Evolutionary conservation across 2,329 filamentous ascomycete genomes (phyloP).

Genomic region (Laburnicola sp.): DNA sequence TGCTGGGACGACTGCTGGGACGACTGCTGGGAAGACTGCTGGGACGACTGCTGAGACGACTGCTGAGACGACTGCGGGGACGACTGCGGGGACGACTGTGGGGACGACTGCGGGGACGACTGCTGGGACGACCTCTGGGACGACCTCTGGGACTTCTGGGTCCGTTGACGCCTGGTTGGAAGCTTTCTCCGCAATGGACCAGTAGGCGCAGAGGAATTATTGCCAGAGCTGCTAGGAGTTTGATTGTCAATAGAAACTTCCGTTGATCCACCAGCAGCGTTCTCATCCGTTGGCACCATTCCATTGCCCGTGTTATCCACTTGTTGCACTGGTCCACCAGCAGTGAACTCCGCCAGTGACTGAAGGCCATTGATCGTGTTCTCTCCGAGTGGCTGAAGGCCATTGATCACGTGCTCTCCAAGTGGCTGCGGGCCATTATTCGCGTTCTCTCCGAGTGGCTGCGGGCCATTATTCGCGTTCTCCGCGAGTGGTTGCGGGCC

Average conservation of each 20-base stretch:
- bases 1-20: constrained; percentile 21
- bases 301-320: too few species aligned
- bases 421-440: too few species aligned
- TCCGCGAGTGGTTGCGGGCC: too few species aligned
- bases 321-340: too few species aligned
- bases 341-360: too few species aligned
- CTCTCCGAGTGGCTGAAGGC: too few species aligned
- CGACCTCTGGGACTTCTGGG: background rate
- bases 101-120: too few species aligned
- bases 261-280: constrained; percentile 36
- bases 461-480: too few species aligned
- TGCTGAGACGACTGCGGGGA: constrained; percentile 25
- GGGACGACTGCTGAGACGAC: constrained; percentile 22
- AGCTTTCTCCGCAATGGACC: background rate
- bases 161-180: background rate
- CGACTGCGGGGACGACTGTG: background rate
- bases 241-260: constrained; percentile 39
- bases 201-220: constrained; percentile 42
- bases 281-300: constrained; percentile 15
- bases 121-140: too few species aligned
- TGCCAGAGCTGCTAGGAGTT: constrained; percentile 35
- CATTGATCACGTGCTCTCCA: too few species aligned
- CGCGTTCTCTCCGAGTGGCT: too few species aligned
- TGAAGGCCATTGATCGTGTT: too few species aligned
- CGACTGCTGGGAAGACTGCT: constrained; percentile 18